These are phyloP conservation scores for Ophiostoma quercus DNA, from an alignment of 2,329 filamentous ascomycete genomes.

Conservation along the genomic window DNA sequence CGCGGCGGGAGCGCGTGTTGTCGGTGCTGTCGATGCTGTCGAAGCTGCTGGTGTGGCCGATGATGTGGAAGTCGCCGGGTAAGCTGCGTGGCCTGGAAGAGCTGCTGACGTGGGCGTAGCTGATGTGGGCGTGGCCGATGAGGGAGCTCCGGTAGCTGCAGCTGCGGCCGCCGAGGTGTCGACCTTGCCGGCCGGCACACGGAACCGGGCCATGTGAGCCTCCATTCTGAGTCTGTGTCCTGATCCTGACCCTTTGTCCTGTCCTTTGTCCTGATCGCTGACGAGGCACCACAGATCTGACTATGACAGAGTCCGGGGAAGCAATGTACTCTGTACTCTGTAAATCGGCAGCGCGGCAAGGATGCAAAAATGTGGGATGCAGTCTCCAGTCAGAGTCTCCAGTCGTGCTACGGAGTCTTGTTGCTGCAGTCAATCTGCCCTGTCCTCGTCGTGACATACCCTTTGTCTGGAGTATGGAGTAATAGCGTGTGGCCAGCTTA, in stretches of 20 bases:
- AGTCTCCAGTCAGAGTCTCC: neutral
- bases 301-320: neutral
- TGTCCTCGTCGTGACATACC: neutral
- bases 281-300: neutral
- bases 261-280: too few relatives aligned
- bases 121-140: neutral
- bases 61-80: neutral
- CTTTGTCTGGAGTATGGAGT: conserved; percentile 4
- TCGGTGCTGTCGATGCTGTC: neutral
- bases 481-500: conserved; percentile 8
- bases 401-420: neutral
- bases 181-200: conserved; percentile 11
- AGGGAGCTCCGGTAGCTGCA: neutral
- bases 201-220: conserved; percentile 17
- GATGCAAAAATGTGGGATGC: conserved; percentile 6
- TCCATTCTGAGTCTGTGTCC: conserved; percentile 1
- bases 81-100: neutral
- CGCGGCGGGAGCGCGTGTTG: neutral
- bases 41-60: neutral
- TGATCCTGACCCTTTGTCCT: too few relatives aligned
- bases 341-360: neutral
- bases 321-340: neutral
- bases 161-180: neutral
- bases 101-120: neutral
- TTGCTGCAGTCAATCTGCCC: neutral